phyloP scores from a whole-genome alignment of 768 basidiomycete species.

The Suillus ampliporus region DNA sequence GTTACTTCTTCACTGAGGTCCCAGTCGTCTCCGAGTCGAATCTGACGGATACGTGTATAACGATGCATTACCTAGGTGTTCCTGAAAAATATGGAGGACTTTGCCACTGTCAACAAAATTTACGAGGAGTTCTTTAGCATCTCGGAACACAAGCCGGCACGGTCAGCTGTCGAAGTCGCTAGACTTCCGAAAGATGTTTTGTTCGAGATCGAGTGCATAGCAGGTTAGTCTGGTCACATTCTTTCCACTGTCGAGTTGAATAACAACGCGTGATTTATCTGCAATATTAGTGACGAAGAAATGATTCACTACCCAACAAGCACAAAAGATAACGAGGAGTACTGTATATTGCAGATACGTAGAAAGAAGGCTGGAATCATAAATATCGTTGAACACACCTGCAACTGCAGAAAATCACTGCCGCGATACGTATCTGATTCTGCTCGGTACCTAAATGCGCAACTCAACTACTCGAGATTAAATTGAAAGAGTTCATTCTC shows the following conservation, averaged over 20 bases:
- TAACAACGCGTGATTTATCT: neutral
- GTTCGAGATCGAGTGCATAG: slow-evolving; percentile 92
- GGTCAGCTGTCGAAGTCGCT: slow-evolving; percentile 90
- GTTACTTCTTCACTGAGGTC: slow-evolving; percentile 35
- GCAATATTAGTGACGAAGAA: neutral
- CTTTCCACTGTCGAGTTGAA: no score
- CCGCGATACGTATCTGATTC: neutral
- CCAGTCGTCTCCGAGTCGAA: neutral
- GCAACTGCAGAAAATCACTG: neutral
- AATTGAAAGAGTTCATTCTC: neutral
- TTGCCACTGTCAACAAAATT: slow-evolving; percentile 78
- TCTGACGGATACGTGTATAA: neutral
- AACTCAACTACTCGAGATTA: neutral
- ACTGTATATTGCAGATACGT: neutral
- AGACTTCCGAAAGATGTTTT: slow-evolving; percentile 90
- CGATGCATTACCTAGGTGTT: slow-evolving; percentile 64
- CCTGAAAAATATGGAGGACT: slow-evolving; percentile 92
- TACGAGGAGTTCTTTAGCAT: slow-evolving; percentile 84
- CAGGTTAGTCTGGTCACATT: slow-evolving; percentile 61
- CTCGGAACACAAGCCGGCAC: slow-evolving; percentile 82
- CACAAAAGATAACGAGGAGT: neutral
- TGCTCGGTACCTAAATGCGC: no score
- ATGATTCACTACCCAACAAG: no score
- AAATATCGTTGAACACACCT: neutral
- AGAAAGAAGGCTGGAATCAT: neutral